Base-by-base conservation (phyloP, 1,284 basidiomycete genomes). In the Sphagnurus paluster region DNA sequence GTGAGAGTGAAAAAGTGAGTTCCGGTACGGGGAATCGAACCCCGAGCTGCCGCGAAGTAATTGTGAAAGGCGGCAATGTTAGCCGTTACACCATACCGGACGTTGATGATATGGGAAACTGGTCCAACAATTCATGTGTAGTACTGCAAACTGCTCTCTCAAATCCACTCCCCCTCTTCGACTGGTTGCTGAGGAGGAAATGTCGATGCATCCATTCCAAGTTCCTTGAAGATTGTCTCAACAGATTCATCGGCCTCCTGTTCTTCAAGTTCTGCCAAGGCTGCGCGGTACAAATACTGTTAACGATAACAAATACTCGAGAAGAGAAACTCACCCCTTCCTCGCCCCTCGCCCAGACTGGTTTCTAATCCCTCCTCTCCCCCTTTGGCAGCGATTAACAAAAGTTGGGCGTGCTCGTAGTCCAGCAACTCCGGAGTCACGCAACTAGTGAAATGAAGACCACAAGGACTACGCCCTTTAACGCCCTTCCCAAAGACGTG, bases 1-100 rank as follows among this genome's bases (percentile, higher is more conserved):
- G n/a, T n/a, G 14, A 19, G 29, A n/a, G 17, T 35, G 3, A 4
- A 40, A 46, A 34, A 32, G 34, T 14, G 8, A 54, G 4, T 72
- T 79, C 76, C 71, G 79, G 73, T 80, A 81, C 80, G 80, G 80
- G 81, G 80, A 82, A 80, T 82, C 79, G 80, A 82, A 82, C 80
- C 80, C 80, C 80, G 81, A 81, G 81, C 81, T 82, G 75, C 78
- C 79, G 82, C 81, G 77, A 4, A 1, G 19, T 2, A 9, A 13
- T 32, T 4, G 16, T 49, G 48, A 47, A 47, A 50, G 45, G 45
- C 45, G 44, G 44, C 49, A 50, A 50, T 47, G 49, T 50, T 47
- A 50, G 44, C 45, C 49, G 41, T 50, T 47, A 50, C 44, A 50
- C 44, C 44, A 46, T 50, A 46, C 44, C 44, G 41, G 49, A 50